Percentiles rank a stretch among this genome's conserved stretches.
Evolutionary conservation across 2,329 filamentous ascomycete genomes (phyloP).

Genomic region (Claviceps sp.): DNA sequence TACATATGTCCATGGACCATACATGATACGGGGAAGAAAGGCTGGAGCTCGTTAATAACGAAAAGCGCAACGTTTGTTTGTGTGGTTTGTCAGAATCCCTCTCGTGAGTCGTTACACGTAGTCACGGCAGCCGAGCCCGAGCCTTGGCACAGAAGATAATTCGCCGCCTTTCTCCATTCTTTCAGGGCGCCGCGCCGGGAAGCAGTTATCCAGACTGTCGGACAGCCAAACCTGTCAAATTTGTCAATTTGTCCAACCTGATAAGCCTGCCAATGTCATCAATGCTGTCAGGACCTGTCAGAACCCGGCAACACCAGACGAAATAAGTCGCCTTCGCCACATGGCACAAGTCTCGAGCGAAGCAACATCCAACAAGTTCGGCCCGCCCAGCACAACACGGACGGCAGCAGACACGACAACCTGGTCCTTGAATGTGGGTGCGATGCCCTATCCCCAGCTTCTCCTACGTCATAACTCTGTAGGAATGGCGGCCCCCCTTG

Average conservation of each 20-base stretch:
- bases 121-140: neutral
- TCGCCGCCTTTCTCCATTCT: neutral
- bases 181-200: neutral
- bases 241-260: too few relatives aligned
- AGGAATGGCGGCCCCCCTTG: conserved; percentile 2
- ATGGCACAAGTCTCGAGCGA: neutral
- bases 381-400: neutral
- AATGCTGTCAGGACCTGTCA: too few relatives aligned
- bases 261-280: too few relatives aligned
- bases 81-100: neutral
- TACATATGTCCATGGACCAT: too few relatives aligned
- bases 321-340: neutral
- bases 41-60: too few relatives aligned
- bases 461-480: conserved; percentile 8
- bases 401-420: neutral
- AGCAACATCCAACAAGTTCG: neutral
- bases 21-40: too few relatives aligned
- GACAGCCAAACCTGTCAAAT: too few relatives aligned
- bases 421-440: neutral
- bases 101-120: neutral
- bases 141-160: neutral
- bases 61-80: too few relatives aligned
- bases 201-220: too few relatives aligned
- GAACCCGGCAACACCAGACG: neutral
- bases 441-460: neutral